Conservation (phyloP, 2,329 filamentous ascomycete genomes). For the Hypoxylon sp. region DNA sequence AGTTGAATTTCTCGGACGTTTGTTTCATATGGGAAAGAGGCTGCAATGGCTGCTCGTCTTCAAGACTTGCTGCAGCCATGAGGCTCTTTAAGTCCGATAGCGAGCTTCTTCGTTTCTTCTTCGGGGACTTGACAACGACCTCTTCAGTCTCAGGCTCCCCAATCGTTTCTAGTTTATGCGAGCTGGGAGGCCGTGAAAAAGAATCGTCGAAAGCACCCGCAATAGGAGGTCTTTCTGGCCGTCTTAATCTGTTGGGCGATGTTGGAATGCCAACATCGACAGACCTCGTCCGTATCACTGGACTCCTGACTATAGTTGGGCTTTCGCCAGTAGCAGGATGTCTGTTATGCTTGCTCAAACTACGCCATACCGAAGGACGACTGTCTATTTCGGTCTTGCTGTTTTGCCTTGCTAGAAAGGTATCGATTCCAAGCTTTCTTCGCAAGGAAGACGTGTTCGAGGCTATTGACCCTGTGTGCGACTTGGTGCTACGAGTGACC, state of each 20-base stretch:
- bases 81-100: slow-evolving; percentile 82
- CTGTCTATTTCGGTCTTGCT: slow-evolving; percentile 76
- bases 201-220: slow-evolving; percentile 69
- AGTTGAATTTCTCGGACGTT: slow-evolving; percentile 66
- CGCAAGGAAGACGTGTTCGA: slow-evolving; percentile 89
- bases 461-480: slow-evolving; percentile 76
- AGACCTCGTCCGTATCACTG: slow-evolving; percentile 76
- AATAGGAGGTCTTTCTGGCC: slow-evolving; percentile 68
- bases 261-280: slow-evolving; percentile 70
- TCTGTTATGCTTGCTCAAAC: slow-evolving; percentile 82
- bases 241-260: slow-evolving; percentile 59
- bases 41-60: slow-evolving; percentile 54
- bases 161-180: slow-evolving; percentile 66
- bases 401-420: slow-evolving; percentile 78
- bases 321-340: slow-evolving; percentile 66
- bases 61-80: slow-evolving; percentile 68
- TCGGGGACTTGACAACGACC: slow-evolving; percentile 53
- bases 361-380: slow-evolving; percentile 82
- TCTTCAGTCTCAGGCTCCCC: slow-evolving; percentile 63
- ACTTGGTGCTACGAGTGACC: slow-evolving; percentile 65
- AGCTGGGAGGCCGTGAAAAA: slow-evolving; percentile 63
- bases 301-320: slow-evolving; percentile 71
- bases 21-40: slow-evolving; percentile 62
- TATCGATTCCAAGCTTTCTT: slow-evolving; percentile 83
- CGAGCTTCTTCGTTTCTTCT: slow-evolving; percentile 89